Evolutionary conservation across 345 rosid genomes (phyloP).

Genomic region (Excoecaria cochinchinensis): DNA sequence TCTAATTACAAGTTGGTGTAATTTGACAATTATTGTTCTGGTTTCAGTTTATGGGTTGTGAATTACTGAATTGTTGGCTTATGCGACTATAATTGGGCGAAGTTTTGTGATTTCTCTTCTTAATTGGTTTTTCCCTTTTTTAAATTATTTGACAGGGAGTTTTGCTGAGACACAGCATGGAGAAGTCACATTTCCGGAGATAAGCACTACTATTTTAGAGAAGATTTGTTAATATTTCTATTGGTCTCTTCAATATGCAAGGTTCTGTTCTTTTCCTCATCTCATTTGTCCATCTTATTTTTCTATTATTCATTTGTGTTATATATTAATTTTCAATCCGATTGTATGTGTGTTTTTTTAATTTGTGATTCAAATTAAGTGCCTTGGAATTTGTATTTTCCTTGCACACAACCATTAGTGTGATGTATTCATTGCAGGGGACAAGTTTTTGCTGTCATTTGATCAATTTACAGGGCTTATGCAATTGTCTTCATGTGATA

Average conservation of each 20-base stretch:
- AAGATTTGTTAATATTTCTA: conserved; percentile 87
- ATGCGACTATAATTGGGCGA: conserved; percentile 41
- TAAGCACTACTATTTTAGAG: conserved; percentile 74
- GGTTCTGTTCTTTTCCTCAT: conserved; percentile 30
- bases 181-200: conserved; percentile 84
- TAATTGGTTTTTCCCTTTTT: background rate
- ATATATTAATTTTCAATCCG: too few relatives aligned
- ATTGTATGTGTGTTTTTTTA: background rate
- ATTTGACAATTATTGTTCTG: background rate
- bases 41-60: background rate
- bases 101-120: conserved; percentile 51
- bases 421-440: too few relatives aligned
- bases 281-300: too few relatives aligned
- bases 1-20: background rate
- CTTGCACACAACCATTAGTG: too few relatives aligned
- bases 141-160: conserved; percentile 40
- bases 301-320: background rate
- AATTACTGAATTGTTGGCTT: background rate
- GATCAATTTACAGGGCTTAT: too few relatives aligned
- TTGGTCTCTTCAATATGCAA: conserved; percentile 85
- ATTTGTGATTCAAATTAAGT: background rate
- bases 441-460: too few relatives aligned
- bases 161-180: conserved; percentile 73
- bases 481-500: too few relatives aligned
- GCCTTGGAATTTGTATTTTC: background rate